Percentiles rank a stretch among this genome's conserved stretches.
phyloP scores from a whole-genome alignment of 1,139 yeast species.

The Kodamaea ohmeri region DNA sequence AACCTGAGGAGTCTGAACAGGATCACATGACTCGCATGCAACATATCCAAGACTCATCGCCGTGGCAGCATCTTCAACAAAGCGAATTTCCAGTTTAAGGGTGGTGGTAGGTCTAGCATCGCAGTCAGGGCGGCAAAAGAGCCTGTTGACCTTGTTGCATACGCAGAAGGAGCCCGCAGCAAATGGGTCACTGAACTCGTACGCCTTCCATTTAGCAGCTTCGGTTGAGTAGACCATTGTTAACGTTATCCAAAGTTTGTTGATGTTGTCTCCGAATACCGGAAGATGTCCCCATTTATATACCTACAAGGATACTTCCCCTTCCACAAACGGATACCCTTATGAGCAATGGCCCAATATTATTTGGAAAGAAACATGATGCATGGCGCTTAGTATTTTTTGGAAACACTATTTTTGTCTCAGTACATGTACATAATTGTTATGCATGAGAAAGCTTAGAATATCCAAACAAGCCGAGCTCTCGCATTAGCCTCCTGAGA shows the following conservation, averaged over 20 bases:
- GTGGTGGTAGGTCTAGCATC: slow-evolving; percentile 48
- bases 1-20: slow-evolving; percentile 36
- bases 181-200: slow-evolving; percentile 65
- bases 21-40: slow-evolving; percentile 57
- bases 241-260: no score
- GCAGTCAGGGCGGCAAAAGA: slow-evolving; percentile 68
- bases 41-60: slow-evolving; percentile 46
- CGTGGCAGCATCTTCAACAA: slow-evolving; percentile 38
- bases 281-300: slow-evolving; percentile 5
- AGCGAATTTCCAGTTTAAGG: slow-evolving; percentile 44
- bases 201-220: slow-evolving; percentile 59
- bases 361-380: not conserved
- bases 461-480: no score
- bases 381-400: not conserved
- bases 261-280: not conserved
- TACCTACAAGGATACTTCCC: not conserved
- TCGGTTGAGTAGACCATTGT: slow-evolving; percentile 46
- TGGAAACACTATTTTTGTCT: slow-evolving; percentile 1
- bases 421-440: not conserved
- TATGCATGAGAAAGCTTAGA: not conserved
- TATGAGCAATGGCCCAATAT: slow-evolving; percentile 3
- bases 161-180: slow-evolving; percentile 58
- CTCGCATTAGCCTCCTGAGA: no score
- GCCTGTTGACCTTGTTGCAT: slow-evolving; percentile 40
- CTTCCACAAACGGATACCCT: slow-evolving; percentile 1